Conservation (phyloP, 2,329 filamentous ascomycete genomes). For the Alternaria longipes region DNA sequence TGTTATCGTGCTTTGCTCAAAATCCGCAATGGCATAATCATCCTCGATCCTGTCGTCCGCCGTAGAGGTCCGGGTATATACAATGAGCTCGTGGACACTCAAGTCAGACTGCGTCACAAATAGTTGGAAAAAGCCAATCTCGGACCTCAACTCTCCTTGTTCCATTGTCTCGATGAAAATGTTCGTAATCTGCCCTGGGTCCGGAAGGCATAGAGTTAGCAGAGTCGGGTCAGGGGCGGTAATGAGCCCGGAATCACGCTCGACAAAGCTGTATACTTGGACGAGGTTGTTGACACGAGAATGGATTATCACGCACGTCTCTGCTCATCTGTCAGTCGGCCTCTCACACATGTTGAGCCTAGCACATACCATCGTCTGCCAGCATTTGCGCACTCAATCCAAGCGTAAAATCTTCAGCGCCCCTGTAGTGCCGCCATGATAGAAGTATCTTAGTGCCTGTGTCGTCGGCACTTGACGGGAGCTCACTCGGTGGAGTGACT, state of each 20-base stretch:
- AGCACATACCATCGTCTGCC: constrained; percentile 43
- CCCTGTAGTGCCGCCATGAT: constrained; percentile 64
- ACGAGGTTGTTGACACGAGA: constrained; percentile 45
- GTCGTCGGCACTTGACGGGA: constrained; percentile 23
- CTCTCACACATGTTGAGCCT: neutral
- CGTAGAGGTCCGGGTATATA: constrained; percentile 19
- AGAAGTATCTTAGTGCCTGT: constrained; percentile 53
- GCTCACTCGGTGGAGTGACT: constrained; percentile 45
- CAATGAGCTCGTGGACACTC: constrained; percentile 37
- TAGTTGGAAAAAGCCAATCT: constrained; percentile 40
- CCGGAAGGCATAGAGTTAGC: constrained; percentile 28
- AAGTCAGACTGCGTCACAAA: constrained; percentile 33
- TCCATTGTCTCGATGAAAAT: constrained; percentile 33
- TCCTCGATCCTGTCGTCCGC: constrained; percentile 1
- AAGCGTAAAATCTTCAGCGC: constrained; percentile 63
- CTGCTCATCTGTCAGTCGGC: constrained; percentile 29
- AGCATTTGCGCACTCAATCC: constrained; percentile 42
- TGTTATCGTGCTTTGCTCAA: constrained; percentile 28
- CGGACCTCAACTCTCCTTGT: constrained; percentile 30
- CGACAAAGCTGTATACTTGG: constrained; percentile 42
- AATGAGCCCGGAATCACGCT: constrained; percentile 16
- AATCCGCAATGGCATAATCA: constrained; percentile 21
- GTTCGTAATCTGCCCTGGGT: constrained; percentile 18
- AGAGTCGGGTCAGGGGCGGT: constrained; percentile 39
- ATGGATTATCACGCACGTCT: constrained; percentile 42